Evolutionary conservation across 495 filamentous ascomycete genomes (phyloP).

Genomic region (Bathelium albidoporum): DNA sequence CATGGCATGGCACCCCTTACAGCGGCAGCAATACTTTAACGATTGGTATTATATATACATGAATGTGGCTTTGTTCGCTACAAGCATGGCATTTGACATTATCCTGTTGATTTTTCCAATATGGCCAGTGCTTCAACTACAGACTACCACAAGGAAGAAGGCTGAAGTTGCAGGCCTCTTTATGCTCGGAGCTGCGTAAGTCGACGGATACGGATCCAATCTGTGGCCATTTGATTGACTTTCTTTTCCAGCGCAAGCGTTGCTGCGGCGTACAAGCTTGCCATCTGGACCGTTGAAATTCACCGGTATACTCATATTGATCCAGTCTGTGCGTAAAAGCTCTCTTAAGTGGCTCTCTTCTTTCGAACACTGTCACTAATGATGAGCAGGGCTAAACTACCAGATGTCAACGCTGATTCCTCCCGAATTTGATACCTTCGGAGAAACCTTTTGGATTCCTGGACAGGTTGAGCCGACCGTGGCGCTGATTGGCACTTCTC

Average conservation of each 20-base stretch:
- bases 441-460: slow-evolving; percentile 27
- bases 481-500: slow-evolving; percentile 21
- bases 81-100: slow-evolving; percentile 22
- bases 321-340: not conserved
- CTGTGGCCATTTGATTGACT: slow-evolving; percentile 6
- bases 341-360: not conserved
- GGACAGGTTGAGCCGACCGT: slow-evolving; percentile 22
- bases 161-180: slow-evolving; percentile 18
- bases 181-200: slow-evolving; percentile 19
- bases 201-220: not conserved
- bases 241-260: slow-evolving; percentile 14
- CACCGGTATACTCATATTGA: not conserved
- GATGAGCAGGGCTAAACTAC: slow-evolving; percentile 14
- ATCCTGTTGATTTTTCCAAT: slow-evolving; percentile 23
- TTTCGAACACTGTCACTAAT: not conserved
- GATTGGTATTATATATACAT: slow-evolving; percentile 13
- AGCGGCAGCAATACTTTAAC: slow-evolving; percentile 8
- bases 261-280: slow-evolving; percentile 23
- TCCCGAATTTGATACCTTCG: slow-evolving; percentile 21
- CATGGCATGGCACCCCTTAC: slow-evolving; percentile 14
- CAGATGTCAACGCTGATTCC: slow-evolving; percentile 16
- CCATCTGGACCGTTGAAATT: slow-evolving; percentile 11
- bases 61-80: slow-evolving; percentile 16
- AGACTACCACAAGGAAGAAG: slow-evolving; percentile 18
- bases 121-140: slow-evolving; percentile 16